A percentile compares a stretch with the other conserved stretches of the same genome.
Evolutionary conservation across 1,284 basidiomycete species (phyloP).

Genomic region (Cryptococcus sp.): DNA sequence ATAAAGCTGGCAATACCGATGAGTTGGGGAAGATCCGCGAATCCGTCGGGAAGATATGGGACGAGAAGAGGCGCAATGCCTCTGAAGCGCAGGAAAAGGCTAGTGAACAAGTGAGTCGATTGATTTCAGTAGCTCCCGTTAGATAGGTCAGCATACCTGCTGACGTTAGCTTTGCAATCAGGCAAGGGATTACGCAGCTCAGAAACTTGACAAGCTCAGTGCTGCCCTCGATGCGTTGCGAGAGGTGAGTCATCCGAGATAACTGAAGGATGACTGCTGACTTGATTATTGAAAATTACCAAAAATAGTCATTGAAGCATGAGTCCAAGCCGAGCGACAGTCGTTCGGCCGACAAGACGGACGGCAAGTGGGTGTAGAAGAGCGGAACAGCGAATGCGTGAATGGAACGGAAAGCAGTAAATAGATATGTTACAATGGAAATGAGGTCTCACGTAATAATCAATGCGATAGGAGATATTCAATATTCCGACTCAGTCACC

Average conservation of each 20-base stretch:
- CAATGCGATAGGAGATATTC: too few species aligned
- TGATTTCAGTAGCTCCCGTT: not conserved
- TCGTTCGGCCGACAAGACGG: not conserved
- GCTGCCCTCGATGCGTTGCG: conserved; percentile 26
- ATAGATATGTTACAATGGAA: too few species aligned
- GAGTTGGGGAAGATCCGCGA: conserved; percentile 24
- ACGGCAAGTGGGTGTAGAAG: conserved; percentile 13
- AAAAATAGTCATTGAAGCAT: conserved; percentile 8
- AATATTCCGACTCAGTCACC: too few species aligned
- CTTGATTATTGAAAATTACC: too few species aligned
- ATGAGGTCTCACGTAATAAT: too few species aligned
- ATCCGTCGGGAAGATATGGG: conserved; percentile 26
- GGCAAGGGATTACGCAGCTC: conserved; percentile 29
- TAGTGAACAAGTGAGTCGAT: conserved; percentile 24
- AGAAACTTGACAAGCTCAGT: conserved; percentile 34
- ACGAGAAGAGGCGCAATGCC: conserved; percentile 23
- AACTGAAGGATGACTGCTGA: not conserved
- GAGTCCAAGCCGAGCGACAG: not conserved
- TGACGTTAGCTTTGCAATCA: conserved; percentile 1
- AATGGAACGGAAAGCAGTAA: too few species aligned
- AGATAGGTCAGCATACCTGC: not conserved
- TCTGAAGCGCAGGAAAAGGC: conserved; percentile 17
- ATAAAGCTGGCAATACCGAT: not conserved
- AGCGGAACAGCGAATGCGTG: too few species aligned
- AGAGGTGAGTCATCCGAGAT: conserved; percentile 20